phyloP scores from a whole-genome alignment of 768 basidiomycete genomes.

The Pleurotus tuoliensis region DNA sequence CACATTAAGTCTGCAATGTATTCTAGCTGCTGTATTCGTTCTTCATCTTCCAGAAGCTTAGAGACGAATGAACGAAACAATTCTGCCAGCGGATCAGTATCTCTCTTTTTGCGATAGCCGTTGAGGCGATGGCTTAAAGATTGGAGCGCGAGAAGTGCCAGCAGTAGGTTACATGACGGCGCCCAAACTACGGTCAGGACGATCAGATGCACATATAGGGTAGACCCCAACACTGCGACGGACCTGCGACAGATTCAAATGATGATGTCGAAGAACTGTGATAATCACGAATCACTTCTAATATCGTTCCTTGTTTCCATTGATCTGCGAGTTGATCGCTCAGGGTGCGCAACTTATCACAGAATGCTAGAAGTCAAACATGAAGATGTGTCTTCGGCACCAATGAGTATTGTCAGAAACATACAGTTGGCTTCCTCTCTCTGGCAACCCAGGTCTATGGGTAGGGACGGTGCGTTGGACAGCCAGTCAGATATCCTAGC shows the following conservation, averaged over 20 bases:
- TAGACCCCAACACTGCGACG: background rate
- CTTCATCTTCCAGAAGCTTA: background rate
- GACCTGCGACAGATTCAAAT: background rate
- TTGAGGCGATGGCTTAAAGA: conserved; percentile 55
- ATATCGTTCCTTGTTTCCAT: conserved; percentile 50
- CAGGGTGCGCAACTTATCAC: conserved; percentile 32
- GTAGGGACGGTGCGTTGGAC: conserved; percentile 38
- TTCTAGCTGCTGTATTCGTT: background rate
- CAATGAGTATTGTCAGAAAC: conserved; percentile 1
- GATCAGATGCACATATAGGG: background rate
- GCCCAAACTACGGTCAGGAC: conserved; percentile 7
- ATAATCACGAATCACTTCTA: conserved; percentile 26
- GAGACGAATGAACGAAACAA: conserved; percentile 4
- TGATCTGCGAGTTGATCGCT: conserved; percentile 43
- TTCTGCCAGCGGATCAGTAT: background rate
- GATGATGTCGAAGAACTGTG: background rate
- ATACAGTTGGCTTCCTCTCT: conserved; percentile 23
- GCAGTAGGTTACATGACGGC: conserved; percentile 40
- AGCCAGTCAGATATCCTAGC: conserved; percentile 48
- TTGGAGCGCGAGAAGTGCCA: conserved; percentile 51
- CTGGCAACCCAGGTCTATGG: conserved; percentile 40
- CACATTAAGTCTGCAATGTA: conserved; percentile 45
- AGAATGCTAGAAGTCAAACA: conserved; percentile 40
- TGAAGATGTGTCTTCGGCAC: conserved; percentile 3
- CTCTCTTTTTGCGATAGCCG: conserved; percentile 23